A percentile compares a stretch with the other conserved stretches of the same genome.
These are phyloP conservation scores for Hyaloscypha variabilis DNA, from an alignment of 495 filamentous ascomycete genomes.

Conservation along the genomic window DNA sequence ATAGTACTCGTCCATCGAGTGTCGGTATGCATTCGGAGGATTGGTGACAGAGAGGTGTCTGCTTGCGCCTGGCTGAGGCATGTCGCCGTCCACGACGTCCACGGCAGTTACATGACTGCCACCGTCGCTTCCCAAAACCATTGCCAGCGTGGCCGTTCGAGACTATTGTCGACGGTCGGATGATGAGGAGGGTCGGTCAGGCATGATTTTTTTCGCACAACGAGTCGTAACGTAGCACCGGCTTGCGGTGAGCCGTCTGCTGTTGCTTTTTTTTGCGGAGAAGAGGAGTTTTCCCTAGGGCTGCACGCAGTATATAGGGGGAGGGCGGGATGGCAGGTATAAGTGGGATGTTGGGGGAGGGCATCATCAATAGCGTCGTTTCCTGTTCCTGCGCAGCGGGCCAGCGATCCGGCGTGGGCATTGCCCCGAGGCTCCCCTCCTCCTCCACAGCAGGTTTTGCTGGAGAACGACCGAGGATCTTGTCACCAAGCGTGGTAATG, in stretches of 20 bases:
- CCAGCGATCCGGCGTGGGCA: neutral
- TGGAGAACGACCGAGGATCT: neutral
- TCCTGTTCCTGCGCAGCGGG: neutral
- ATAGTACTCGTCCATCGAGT: conserved; percentile 24
- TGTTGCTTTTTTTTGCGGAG: conserved; percentile 1
- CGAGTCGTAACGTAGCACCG: conserved; percentile 4
- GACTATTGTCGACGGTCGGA: conserved; percentile 12
- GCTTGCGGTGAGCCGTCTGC: neutral
- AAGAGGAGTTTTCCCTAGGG: neutral
- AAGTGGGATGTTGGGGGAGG: conserved; percentile 10
- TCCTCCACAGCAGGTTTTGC: neutral
- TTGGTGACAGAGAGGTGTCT: neutral
- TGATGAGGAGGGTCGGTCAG: conserved; percentile 3
- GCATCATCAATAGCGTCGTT: conserved; percentile 11
- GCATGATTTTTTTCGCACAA: conserved; percentile 18
- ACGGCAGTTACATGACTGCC: conserved; percentile 18
- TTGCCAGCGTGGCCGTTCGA: conserved; percentile 19
- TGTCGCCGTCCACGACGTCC: neutral
- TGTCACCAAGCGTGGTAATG: no score
- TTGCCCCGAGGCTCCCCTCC: neutral
- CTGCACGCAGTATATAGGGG: neutral
- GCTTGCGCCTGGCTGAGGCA: neutral
- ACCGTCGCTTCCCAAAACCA: conserved; percentile 3
- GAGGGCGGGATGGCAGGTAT: conserved; percentile 5
- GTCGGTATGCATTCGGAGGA: conserved; percentile 6